phyloP scores from a whole-genome alignment of 1,284 basidiomycete species.

The Ganoderma meredithae region DNA sequence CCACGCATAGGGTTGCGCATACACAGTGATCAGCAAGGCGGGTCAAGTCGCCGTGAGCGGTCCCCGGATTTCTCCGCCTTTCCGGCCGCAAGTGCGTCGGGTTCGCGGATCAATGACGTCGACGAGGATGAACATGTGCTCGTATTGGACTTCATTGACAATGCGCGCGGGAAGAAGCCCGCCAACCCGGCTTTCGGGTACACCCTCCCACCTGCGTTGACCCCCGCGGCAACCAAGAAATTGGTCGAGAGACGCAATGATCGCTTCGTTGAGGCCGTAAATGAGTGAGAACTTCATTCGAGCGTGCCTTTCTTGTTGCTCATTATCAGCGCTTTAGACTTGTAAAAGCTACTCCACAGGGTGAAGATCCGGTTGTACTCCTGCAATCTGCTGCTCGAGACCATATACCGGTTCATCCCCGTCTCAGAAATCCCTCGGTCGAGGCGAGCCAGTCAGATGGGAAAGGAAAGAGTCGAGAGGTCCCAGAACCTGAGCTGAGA shows the following conservation, averaged over 20 bases:
- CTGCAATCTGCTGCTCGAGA: constrained; percentile 72
- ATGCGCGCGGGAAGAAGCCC: constrained; percentile 52
- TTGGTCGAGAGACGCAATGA: constrained; percentile 78
- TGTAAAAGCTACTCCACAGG: constrained; percentile 58
- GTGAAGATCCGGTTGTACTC: constrained; percentile 68
- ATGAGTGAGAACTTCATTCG: constrained; percentile 59
- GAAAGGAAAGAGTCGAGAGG: constrained; percentile 30
- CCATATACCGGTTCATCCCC: constrained; percentile 74
- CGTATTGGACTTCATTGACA: constrained; percentile 77
- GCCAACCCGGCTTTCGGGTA: constrained; percentile 44
- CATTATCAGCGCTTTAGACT: constrained; percentile 51
- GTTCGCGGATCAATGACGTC: constrained; percentile 23
- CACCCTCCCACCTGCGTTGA: constrained; percentile 57
- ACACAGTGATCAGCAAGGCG: constrained; percentile 49
- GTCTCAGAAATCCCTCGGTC: constrained; percentile 27
- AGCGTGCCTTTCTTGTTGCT: neutral
- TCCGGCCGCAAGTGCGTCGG: constrained; percentile 23
- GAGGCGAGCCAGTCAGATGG: constrained; percentile 26
- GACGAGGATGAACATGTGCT: constrained; percentile 69
- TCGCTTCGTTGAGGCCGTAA: constrained; percentile 71
- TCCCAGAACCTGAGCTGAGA: constrained; percentile 61
- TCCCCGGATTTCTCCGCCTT: constrained; percentile 51
- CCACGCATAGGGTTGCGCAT: constrained; percentile 70
- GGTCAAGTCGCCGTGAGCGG: constrained; percentile 31
- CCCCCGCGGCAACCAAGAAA: constrained; percentile 68